Conservation (phyloP, 805 yeast species). For the Cyberlindnera lachancei region DNA sequence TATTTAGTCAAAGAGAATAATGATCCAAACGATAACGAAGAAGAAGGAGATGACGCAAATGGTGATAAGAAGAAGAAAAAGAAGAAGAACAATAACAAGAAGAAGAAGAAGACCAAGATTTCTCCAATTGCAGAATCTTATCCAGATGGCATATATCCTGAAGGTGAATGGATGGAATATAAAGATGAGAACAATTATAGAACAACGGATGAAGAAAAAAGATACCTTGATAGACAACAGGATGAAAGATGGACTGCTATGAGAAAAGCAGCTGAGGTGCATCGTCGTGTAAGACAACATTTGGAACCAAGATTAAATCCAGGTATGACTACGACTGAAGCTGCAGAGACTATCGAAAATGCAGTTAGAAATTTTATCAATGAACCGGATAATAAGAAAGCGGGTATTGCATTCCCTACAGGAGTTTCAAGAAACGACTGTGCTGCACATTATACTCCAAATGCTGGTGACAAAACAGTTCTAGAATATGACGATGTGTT, state of each 20-base stretch:
- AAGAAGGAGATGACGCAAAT: slow-evolving; percentile 13
- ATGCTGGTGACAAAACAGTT: slow-evolving; percentile 83
- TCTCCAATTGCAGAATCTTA: slow-evolving; percentile 60
- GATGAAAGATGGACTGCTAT: slow-evolving; percentile 71
- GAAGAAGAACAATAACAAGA: slow-evolving; percentile 54
- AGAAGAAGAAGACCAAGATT: slow-evolving; percentile 45
- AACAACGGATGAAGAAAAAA: slow-evolving; percentile 78
- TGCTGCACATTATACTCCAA: slow-evolving; percentile 98
- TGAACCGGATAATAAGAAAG: slow-evolving; percentile 49
- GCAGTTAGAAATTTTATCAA: slow-evolving; percentile 70
- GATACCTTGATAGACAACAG: slow-evolving; percentile 63
- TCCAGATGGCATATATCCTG: slow-evolving; percentile 72
- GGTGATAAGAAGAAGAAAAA: slow-evolving; percentile 28
- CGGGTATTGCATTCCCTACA: slow-evolving; percentile 98
- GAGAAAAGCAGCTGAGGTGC: slow-evolving; percentile 94
- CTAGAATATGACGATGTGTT: slow-evolving; percentile 83
- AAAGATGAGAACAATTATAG: slow-evolving; percentile 57
- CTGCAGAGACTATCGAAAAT: slow-evolving; percentile 85
- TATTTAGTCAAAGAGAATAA: neutral
- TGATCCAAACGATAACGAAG: slow-evolving; percentile 11
- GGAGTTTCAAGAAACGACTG: slow-evolving; percentile 88
- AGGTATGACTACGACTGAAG: slow-evolving; percentile 86
- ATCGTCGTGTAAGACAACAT: slow-evolving; percentile 80
- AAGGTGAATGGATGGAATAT: slow-evolving; percentile 82
- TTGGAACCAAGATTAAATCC: slow-evolving; percentile 72